A percentile compares a stretch with the other conserved stretches of the same genome.
Conservation (phyloP, 306 rosid genomes). For the Pachyrhizus erosus region DNA sequence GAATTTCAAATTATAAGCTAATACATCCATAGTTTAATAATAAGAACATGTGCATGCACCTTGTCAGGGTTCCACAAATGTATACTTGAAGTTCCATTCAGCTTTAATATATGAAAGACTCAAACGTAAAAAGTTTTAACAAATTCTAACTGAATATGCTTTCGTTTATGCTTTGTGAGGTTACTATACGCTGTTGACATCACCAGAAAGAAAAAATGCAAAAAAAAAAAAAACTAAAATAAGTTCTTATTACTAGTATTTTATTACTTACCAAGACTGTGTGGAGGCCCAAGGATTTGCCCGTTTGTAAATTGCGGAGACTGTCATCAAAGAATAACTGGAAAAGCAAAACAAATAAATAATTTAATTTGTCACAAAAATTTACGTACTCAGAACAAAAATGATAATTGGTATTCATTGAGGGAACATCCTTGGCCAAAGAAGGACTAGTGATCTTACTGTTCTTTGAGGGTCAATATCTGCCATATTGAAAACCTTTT, state of each 20-base stretch:
- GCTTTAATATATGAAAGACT: not conserved
- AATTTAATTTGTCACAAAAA: conserved; percentile 3
- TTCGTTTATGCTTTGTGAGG: not conserved
- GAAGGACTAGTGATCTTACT: conserved; percentile 51
- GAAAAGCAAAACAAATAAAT: not conserved
- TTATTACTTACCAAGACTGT: conserved; percentile 72
- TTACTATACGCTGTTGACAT: not conserved
- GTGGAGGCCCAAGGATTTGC: conserved; percentile 67
- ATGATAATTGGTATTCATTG: not conserved
- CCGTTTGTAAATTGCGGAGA: conserved; percentile 66
- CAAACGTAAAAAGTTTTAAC: not conserved
- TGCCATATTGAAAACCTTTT: conserved; percentile 66
- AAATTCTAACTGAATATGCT: no score
- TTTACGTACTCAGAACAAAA: not conserved
- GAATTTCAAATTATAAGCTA: not conserved
- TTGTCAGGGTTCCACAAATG: not conserved
- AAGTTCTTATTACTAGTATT: not conserved
- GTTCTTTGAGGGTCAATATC: conserved; percentile 73
- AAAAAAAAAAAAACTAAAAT: not conserved
- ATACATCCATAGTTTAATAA: not conserved
- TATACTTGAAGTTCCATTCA: conserved; percentile 2
- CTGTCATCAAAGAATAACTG: conserved; percentile 92
- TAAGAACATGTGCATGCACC: conserved; percentile 31
- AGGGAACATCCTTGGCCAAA: not conserved
- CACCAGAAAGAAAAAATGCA: not conserved